phyloP scores from a whole-genome alignment of 371 early-diverging fungal genomes.

The Apophysomyces elegans region DNA sequence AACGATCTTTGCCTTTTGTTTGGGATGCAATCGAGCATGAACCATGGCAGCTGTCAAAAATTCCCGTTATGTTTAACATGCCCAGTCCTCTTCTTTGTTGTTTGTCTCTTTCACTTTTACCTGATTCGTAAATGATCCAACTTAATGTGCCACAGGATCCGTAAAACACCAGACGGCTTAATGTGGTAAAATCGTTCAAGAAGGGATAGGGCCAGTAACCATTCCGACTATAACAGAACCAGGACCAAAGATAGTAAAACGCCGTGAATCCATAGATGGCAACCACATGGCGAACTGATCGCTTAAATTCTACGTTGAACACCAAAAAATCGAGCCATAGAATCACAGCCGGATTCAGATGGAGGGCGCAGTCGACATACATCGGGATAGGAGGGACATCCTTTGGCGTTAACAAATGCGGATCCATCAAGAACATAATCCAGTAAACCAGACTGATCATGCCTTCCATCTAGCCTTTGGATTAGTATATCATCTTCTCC shows the following conservation, averaged over 20 bases:
- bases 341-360: constrained; percentile 48
- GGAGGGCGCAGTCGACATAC: constrained; percentile 40
- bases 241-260: constrained; percentile 44
- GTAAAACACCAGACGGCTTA: constrained; percentile 35
- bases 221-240: constrained; percentile 39
- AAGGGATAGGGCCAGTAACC: constrained; percentile 53
- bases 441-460: constrained; percentile 47
- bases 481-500: not conserved
- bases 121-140: constrained; percentile 49
- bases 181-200: constrained; percentile 30
- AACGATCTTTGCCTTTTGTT: not conserved
- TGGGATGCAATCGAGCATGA: not conserved
- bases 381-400: constrained; percentile 40
- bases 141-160: constrained; percentile 33
- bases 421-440: constrained; percentile 43
- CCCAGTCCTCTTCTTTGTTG: not conserved
- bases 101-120: constrained; percentile 22
- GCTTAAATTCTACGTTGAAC: constrained; percentile 42
- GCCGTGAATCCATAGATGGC: constrained; percentile 35
- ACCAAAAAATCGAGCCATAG: constrained; percentile 48
- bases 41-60: constrained; percentile 11
- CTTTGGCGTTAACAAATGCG: constrained; percentile 34
- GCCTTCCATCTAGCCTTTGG: constrained; percentile 38
- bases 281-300: constrained; percentile 36
- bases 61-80: constrained; percentile 8